Evolutionary conservation across 208 protist genomes (phyloP).

Genomic region (Dictyostelium gargantuum): DNA sequence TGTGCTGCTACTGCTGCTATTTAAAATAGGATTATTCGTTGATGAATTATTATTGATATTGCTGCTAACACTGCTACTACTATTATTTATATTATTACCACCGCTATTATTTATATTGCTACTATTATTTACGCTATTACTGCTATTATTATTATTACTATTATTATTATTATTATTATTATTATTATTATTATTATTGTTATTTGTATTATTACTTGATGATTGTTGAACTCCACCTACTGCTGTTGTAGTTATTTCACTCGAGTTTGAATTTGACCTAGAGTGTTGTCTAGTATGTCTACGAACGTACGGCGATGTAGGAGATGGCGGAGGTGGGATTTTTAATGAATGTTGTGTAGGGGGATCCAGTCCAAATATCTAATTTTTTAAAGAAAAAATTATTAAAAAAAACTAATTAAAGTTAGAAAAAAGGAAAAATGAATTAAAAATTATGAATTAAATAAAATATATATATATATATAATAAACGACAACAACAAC

Average conservation of each 20-base stretch:
- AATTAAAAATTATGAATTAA: too few species aligned
- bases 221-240: background rate
- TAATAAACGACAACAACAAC: too few species aligned
- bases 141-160: background rate
- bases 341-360: background rate
- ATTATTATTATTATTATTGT: background rate
- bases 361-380: constrained; percentile 22
- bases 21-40: background rate
- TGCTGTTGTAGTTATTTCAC: background rate
- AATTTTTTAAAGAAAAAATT: background rate
- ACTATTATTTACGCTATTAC: background rate
- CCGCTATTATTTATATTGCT: background rate
- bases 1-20: background rate
- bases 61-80: background rate
- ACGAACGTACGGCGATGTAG: constrained; percentile 17
- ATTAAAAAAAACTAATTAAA: background rate
- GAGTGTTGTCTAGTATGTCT: constrained; percentile 40
- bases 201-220: background rate
- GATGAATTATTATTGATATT: background rate
- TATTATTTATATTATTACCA: background rate
- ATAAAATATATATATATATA: too few species aligned
- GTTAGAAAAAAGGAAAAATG: too few species aligned
- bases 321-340: constrained; percentile 40
- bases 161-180: background rate
- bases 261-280: background rate